phyloP scores from a whole-genome alignment of 495 filamentous ascomycete genomes.

The Filosporella fistucella region DNA sequence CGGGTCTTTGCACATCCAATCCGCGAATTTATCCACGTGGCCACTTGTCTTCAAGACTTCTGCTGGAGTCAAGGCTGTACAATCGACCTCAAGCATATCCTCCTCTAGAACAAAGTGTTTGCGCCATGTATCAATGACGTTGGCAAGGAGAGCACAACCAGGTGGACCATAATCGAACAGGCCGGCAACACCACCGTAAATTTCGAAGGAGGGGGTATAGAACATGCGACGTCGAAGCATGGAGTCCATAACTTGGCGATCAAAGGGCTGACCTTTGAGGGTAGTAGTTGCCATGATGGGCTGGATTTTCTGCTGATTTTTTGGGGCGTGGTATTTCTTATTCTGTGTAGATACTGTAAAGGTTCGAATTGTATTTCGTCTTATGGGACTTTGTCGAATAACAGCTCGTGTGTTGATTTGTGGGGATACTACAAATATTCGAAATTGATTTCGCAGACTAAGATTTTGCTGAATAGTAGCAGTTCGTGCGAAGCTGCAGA shows the following conservation, averaged over 20 bases:
- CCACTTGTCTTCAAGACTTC: conserved; percentile 94
- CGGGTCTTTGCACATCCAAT: conserved; percentile 99
- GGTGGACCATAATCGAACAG: conserved; percentile 79
- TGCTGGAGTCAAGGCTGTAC: conserved; percentile 78
- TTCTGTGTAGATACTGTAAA: conserved; percentile 21
- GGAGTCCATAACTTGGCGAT: conserved; percentile 72
- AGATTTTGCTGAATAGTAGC: conserved; percentile 2
- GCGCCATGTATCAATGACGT: conserved; percentile 87
- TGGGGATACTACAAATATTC: too few species aligned
- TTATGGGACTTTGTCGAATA: too few species aligned
- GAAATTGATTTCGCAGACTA: too few species aligned
- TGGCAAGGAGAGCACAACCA: conserved; percentile 73
- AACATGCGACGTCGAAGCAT: conserved; percentile 85
- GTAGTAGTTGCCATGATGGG: conserved; percentile 48
- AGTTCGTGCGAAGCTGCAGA: conserved; percentile 19
- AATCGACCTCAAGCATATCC: conserved; percentile 89
- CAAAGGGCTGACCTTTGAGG: conserved; percentile 82
- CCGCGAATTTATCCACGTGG: conserved; percentile 96
- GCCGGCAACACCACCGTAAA: conserved; percentile 83
- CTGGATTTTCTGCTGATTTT: conserved; percentile 9
- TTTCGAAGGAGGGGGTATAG: conserved; percentile 92
- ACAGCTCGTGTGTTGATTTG: too few species aligned
- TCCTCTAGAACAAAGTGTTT: conserved; percentile 90
- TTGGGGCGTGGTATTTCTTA: conserved; percentile 23
- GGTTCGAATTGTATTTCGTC: conserved; percentile 8